These are phyloP conservation scores for Gelatoporia subvermispora DNA, from an alignment of 768 basidiomycete species.

Conservation along the genomic window DNA sequence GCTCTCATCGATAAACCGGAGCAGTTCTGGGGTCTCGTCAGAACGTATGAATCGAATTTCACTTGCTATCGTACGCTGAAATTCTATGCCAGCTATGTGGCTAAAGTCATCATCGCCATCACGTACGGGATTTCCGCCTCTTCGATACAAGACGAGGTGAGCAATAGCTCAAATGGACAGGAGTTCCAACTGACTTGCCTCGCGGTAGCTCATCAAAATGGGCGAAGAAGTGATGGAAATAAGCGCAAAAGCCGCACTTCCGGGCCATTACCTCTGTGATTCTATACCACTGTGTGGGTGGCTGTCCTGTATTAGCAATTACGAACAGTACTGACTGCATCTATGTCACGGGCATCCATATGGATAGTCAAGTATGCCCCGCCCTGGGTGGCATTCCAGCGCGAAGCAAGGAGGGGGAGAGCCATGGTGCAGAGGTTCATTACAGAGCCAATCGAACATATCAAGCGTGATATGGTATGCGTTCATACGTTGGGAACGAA, in stretches of 20 bases:
- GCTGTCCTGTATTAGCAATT: not conserved
- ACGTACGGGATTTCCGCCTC: slow-evolving; percentile 5
- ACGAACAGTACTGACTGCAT: slow-evolving; percentile 1
- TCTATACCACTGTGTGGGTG: slow-evolving; percentile 7
- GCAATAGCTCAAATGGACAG: too few relatives aligned
- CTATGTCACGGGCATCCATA: not conserved
- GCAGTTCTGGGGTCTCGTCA: slow-evolving; percentile 6
- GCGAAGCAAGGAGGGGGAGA: slow-evolving; percentile 10
- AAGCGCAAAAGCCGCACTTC: slow-evolving; percentile 28
- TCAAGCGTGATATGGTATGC: slow-evolving; percentile 17
- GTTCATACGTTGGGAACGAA: too few relatives aligned
- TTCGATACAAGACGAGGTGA: too few relatives aligned
- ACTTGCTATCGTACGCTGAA: too few relatives aligned
- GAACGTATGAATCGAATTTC: slow-evolving; percentile 1
- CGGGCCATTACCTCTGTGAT: slow-evolving; percentile 38
- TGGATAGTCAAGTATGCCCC: slow-evolving; percentile 16
- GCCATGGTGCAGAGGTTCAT: slow-evolving; percentile 10
- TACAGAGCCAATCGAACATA: slow-evolving; percentile 16
- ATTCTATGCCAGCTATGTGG: not conserved
- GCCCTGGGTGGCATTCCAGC: slow-evolving; percentile 25
- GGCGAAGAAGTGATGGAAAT: slow-evolving; percentile 33
- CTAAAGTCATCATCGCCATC: slow-evolving; percentile 4
- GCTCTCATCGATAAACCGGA: slow-evolving; percentile 3
- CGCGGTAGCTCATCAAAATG: slow-evolving; percentile 35
- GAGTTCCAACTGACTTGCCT: not conserved